Base-by-base conservation (phyloP, 2,329 filamentous ascomycete genomes). In the Davidsoniella neocaledoniae region DNA sequence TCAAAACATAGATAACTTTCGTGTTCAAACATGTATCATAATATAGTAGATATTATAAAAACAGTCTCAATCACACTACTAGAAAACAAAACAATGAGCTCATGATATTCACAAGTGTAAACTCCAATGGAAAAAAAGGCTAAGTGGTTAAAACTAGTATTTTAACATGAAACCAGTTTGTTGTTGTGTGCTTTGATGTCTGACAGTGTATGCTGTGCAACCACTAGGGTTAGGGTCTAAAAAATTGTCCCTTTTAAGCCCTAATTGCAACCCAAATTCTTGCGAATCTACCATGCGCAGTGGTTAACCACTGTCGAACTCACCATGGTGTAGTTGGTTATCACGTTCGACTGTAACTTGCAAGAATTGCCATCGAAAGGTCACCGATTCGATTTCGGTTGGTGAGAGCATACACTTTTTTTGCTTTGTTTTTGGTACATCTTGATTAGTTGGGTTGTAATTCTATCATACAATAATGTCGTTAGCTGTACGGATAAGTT, bases 351-450 rank as follows among this genome's bases (percentile, higher is more conserved):
- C 49, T 51, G 49, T 48, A 51, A 51, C 36, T 51, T 51, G 49
- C 26, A 51, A 43, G 46, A 50, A 26, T 48, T 51, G 49, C 43
- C 43, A 51, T 51, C 49, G 49, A 51, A 51, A 51, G 49, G 49
- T 51, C 49, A 51, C 49, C 49, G 49, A 51, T 51, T 51, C 49
- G 44, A 51, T 36, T 52, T 48, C 50, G 50, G 50, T 52, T 52
- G 50, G 50, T 52, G 50, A 52, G 50, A 52, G 8, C 50, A 42
- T 48, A 23, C 3, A 14, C 25, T 47, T 10, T 29, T 44, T 39
- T 51, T 48, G 47, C 7, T 12, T 5, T 25, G 19, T 23, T 23
- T 21, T 5, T 23, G 21, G 21, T 5, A 4, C 5, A 23, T 23
- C 2, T 23, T 5, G 21, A 23, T 23, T 5, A 23, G 37, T 10